Evolutionary conservation across 139 green algal species (phyloP).

Genomic region (Protoeuglena noctilucae): DNA sequence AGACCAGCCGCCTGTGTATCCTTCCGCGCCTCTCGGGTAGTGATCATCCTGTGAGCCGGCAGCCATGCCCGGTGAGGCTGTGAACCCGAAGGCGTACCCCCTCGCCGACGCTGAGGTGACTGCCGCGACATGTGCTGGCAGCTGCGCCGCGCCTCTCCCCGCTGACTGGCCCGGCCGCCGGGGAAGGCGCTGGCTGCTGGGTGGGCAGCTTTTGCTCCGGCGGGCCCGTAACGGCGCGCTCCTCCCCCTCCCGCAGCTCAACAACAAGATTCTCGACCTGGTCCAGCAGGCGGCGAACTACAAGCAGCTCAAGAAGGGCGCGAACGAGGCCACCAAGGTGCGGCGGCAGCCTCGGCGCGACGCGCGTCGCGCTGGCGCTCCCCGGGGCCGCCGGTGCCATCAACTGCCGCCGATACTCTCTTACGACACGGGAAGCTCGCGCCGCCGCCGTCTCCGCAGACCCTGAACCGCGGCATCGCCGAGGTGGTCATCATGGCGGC

Average conservation of each 20-base stretch:
- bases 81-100: constrained; percentile 99
- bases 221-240: no score
- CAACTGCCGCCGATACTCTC: background rate
- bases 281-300: constrained; percentile 97
- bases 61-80: constrained; percentile 50
- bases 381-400: no score
- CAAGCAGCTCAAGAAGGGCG: constrained; percentile 99
- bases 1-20: no score
- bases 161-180: no score
- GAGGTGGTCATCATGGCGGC: constrained; percentile 97
- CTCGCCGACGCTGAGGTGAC: constrained; percentile 59
- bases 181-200: no score
- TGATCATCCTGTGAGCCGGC: constrained; percentile 50
- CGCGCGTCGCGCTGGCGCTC: no score
- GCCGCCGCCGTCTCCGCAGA: constrained; percentile 40
- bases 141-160: background rate
- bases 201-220: no score
- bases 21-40: no score
- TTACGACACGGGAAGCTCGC: no score
- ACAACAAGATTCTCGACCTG: constrained; percentile 96
- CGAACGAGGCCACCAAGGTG: constrained; percentile 75
- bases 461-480: constrained; percentile 83
- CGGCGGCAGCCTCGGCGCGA: no score
- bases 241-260: no score
- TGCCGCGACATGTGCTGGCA: no score